Evolutionary conservation across 495 filamentous ascomycete genomes (phyloP).

Genomic region (Terfezia claveryi): DNA sequence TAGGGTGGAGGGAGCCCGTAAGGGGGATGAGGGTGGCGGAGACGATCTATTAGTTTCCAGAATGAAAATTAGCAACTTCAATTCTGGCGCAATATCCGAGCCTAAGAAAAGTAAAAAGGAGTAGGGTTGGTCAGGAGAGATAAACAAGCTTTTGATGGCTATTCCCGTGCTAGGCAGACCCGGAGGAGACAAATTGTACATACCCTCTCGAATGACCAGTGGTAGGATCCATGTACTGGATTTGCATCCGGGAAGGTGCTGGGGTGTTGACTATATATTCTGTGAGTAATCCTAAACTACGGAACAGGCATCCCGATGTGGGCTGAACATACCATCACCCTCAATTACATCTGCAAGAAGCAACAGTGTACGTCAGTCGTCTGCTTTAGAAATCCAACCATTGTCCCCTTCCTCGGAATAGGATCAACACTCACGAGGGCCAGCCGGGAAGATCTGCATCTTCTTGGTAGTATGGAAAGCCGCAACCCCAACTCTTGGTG

Average conservation of each 20-base stretch:
- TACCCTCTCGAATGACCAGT: slow-evolving; percentile 91
- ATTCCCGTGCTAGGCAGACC: neutral
- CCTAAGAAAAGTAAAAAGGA: too few species aligned
- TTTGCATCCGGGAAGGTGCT: slow-evolving; percentile 46
- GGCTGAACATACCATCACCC: slow-evolving; percentile 44
- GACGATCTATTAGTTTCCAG: slow-evolving; percentile 25
- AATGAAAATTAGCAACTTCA: too few species aligned
- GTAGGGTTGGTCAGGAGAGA: too few species aligned
- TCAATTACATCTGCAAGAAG: slow-evolving; percentile 41
- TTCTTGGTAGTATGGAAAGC: slow-evolving; percentile 52
- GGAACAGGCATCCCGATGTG: neutral
- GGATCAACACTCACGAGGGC: slow-evolving; percentile 35
- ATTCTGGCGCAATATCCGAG: too few species aligned
- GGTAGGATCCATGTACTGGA: slow-evolving; percentile 76
- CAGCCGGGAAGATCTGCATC: slow-evolving; percentile 43
- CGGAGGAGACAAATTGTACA: slow-evolving; percentile 1
- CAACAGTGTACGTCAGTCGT: neutral
- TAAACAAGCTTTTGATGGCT: too few species aligned
- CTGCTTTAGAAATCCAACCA: too few species aligned
- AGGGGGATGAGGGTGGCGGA: slow-evolving; percentile 61
- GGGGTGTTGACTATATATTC: slow-evolving; percentile 57
- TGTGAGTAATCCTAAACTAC: neutral
- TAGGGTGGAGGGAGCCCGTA: slow-evolving; percentile 71
- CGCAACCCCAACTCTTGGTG: slow-evolving; percentile 20
- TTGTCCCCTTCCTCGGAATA: neutral